These are phyloP conservation scores for Primulina huaijiensis DNA, from an alignment of 257 asterid species.

Conservation along the genomic window DNA sequence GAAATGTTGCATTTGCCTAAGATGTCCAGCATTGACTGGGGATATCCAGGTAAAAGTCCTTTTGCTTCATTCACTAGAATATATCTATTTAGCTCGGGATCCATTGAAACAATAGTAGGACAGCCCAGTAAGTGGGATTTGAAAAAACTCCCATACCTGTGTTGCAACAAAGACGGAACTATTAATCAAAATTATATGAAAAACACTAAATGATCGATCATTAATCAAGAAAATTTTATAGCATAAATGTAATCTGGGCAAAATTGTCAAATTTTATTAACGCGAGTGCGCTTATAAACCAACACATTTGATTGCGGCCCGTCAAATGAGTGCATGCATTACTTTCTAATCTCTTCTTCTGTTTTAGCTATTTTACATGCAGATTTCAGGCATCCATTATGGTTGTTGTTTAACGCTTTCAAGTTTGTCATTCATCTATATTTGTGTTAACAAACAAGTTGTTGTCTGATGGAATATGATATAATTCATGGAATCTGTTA, in stretches of 20 bases:
- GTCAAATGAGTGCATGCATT: not conserved
- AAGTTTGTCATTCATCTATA: slow-evolving; percentile 10
- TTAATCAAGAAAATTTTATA: not conserved
- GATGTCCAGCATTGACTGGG: slow-evolving; percentile 72
- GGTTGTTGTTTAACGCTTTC: not conserved
- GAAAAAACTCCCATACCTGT: slow-evolving; percentile 82
- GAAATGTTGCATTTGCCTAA: slow-evolving; percentile 80
- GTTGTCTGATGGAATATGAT: not conserved
- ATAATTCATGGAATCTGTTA: not conserved
- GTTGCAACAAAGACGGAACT: not conserved
- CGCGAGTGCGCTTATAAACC: not conserved
- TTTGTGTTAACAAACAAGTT: not conserved
- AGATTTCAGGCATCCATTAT: slow-evolving; percentile 26
- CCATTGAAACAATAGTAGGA: slow-evolving; percentile 90
- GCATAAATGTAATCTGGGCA: not conserved
- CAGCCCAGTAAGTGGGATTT: slow-evolving; percentile 77
- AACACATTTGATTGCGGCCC: not conserved
- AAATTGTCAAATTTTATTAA: too few species aligned
- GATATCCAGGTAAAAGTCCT: slow-evolving; percentile 92
- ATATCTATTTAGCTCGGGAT: slow-evolving; percentile 74
- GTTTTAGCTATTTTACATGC: slow-evolving; percentile 24
- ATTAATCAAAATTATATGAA: slow-evolving; percentile 10
- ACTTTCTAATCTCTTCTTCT: not conserved
- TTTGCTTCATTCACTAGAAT: slow-evolving; percentile 72
- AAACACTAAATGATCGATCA: slow-evolving; percentile 12